Evolutionary conservation across 306 rosid genomes (phyloP).

Genomic region (Castanea mollissima): DNA sequence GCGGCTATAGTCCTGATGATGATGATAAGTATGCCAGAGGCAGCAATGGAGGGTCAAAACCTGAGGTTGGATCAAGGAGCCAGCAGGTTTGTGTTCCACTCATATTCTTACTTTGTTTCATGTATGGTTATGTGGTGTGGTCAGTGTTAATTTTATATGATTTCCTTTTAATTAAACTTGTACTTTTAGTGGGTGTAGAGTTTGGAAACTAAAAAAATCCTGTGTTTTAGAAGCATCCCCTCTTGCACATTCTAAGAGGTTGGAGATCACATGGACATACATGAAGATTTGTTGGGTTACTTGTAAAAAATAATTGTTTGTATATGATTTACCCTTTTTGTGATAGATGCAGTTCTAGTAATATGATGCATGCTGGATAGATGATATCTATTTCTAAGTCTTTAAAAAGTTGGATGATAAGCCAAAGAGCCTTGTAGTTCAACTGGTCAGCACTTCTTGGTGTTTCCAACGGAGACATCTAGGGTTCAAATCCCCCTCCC

Average conservation of each 20-base stretch:
- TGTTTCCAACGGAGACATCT: no score
- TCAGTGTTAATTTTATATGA: not conserved
- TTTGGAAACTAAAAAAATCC: not conserved
- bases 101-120: slow-evolving; percentile 3
- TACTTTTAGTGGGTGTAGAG: not conserved
- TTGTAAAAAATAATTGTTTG: not conserved
- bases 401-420: not conserved
- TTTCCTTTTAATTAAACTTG: not conserved
- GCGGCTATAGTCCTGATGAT: slow-evolving; percentile 46
- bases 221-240: not conserved
- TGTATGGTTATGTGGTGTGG: not conserved
- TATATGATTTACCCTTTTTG: not conserved
- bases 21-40: slow-evolving; percentile 64
- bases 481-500: no score
- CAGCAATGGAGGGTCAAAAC: slow-evolving; percentile 45
- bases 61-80: slow-evolving; percentile 49
- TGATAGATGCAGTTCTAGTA: not conserved
- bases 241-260: not conserved
- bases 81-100: slow-evolving; percentile 46
- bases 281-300: not conserved
- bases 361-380: not conserved
- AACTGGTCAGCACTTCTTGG: no score
- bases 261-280: not conserved
- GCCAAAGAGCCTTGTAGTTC: no score
- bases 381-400: not conserved